These are phyloP conservation scores for Nakazawaea pomicola DNA, from an alignment of 805 yeast species.

Conservation along the genomic window DNA sequence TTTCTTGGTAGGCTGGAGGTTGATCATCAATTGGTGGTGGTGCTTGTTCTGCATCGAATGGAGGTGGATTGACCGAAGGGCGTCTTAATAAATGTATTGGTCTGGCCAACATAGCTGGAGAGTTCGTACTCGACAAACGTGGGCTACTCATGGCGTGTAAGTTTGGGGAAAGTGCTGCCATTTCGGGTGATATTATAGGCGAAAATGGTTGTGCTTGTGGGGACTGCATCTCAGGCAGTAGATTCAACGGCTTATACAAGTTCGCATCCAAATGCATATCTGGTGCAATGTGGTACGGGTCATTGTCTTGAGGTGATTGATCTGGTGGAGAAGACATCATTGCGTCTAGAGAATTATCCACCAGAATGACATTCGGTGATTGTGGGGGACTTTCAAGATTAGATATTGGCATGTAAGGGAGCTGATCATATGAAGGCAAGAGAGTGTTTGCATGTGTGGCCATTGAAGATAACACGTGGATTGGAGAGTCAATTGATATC, in stretches of 20 bases:
- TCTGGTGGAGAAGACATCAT: constrained; percentile 13
- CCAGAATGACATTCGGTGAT: constrained; percentile 50
- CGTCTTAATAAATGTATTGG: constrained; percentile 51
- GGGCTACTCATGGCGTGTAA: constrained; percentile 11
- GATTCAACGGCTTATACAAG: constrained; percentile 49
- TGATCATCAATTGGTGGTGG: constrained; percentile 27
- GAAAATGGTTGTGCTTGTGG: constrained; percentile 65
- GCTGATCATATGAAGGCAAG: constrained; percentile 60
- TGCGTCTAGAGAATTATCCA: constrained; percentile 31
- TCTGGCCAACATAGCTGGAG: constrained; percentile 37
- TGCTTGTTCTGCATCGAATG: constrained; percentile 42
- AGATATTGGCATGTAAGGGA: neutral
- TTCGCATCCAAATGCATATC: constrained; percentile 34
- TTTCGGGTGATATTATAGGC: constrained; percentile 31
- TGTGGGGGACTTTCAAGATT: constrained; percentile 24
- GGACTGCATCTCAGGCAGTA: constrained; percentile 43
- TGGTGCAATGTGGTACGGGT: constrained; percentile 1
- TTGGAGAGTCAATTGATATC: constrained; percentile 91
- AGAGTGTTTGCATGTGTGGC: constrained; percentile 81
- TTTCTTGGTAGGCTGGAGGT: constrained; percentile 19
- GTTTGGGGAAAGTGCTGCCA: constrained; percentile 25
- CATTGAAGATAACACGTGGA: constrained; percentile 69
- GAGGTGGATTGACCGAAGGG: constrained; percentile 61
- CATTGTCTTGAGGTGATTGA: neutral
- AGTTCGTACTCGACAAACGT: constrained; percentile 3